Evolutionary conservation across 805 yeast species (phyloP).

Genomic region (Teunomyces tritomae): DNA sequence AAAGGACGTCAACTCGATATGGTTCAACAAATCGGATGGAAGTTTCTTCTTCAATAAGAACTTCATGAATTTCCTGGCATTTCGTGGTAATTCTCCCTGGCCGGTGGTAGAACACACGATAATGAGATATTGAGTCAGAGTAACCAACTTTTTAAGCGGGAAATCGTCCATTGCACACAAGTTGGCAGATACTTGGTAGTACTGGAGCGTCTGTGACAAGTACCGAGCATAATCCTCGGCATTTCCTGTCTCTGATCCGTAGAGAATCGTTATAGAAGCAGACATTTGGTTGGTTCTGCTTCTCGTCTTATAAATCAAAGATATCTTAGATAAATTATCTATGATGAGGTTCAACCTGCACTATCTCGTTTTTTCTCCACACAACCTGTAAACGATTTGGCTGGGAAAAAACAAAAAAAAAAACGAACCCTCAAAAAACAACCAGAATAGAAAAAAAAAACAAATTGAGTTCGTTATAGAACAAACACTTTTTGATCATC

Average conservation of each 20-base stretch:
- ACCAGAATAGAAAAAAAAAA: not conserved
- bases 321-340: too few species aligned
- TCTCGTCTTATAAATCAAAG: not conserved
- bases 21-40: conserved; percentile 56
- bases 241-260: conserved; percentile 93
- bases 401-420: not conserved
- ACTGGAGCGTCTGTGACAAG: conserved; percentile 53
- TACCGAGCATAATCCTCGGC: conserved; percentile 79
- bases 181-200: conserved; percentile 48
- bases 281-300: not conserved
- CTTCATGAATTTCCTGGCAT: conserved; percentile 71
- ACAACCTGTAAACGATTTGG: not conserved
- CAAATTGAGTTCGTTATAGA: not conserved
- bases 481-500: not conserved
- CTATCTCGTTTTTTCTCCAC: too few species aligned
- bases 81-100: conserved; percentile 88
- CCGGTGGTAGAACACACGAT: conserved; percentile 88
- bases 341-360: not conserved
- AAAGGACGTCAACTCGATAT: conserved; percentile 65
- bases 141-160: conserved; percentile 51
- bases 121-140: conserved; percentile 45
- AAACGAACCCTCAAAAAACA: not conserved
- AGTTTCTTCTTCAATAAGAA: conserved; percentile 67
- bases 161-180: conserved; percentile 60
- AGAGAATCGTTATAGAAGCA: conserved; percentile 56